Evolutionary conservation across 2,329 filamentous ascomycete species (phyloP).

Genomic region (Ceratocystiopsis sp.): DNA sequence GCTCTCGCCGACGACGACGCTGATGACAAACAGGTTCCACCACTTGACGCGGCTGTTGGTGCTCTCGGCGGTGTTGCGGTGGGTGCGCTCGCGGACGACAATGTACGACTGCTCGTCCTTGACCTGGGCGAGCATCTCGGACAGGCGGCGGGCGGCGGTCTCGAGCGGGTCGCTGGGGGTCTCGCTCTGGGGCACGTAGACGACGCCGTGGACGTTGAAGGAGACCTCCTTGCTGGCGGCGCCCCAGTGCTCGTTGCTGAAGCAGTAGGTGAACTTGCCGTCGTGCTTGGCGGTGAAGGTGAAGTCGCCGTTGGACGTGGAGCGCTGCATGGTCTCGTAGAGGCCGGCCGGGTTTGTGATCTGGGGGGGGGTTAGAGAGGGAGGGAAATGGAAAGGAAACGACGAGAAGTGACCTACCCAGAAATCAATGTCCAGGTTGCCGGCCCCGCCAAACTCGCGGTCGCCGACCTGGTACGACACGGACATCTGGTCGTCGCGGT

Average conservation of each 20-base stretch:
- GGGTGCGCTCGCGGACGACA: slow-evolving; percentile 81
- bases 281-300: slow-evolving; percentile 74
- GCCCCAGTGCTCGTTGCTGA: slow-evolving; percentile 97
- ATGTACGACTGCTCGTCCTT: slow-evolving; percentile 99
- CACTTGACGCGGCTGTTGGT: slow-evolving; percentile 96
- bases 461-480: slow-evolving; percentile 98
- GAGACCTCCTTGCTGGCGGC: slow-evolving; percentile 94
- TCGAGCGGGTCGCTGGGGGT: slow-evolving; percentile 76
- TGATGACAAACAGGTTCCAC: slow-evolving; percentile 97
- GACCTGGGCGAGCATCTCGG: slow-evolving; percentile 75
- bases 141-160: slow-evolving; percentile 69
- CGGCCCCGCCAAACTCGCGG: slow-evolving; percentile 83
- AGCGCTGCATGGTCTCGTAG: slow-evolving; percentile 65
- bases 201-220: slow-evolving; percentile 97
- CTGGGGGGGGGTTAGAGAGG: slow-evolving; percentile 20
- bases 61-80: slow-evolving; percentile 97
- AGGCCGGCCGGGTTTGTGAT: slow-evolving; percentile 63
- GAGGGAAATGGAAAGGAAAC: not conserved
- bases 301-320: slow-evolving; percentile 79
- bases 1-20: slow-evolving; percentile 75
- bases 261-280: slow-evolving; percentile 91
- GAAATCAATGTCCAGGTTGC: slow-evolving; percentile 93
- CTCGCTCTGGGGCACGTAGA: slow-evolving; percentile 86
- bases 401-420: slow-evolving; percentile 47
- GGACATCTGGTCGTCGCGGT: slow-evolving; percentile 93